Base-by-base conservation (phyloP, 140 eudicot species). In the Cichorium intybus region DNA sequence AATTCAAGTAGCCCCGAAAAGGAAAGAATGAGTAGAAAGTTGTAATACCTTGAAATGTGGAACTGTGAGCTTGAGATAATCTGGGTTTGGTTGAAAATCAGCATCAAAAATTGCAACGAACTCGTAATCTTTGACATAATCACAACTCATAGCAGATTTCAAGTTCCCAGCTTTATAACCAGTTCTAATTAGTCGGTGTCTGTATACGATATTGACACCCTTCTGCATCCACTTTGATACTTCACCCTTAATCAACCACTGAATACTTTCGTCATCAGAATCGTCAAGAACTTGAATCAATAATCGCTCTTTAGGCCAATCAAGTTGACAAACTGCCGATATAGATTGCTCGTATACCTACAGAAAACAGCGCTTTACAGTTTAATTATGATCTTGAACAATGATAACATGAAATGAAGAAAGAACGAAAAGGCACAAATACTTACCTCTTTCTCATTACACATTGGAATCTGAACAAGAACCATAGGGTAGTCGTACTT, bases 131-230 rank as follows among this genome's bases (percentile, higher is more conserved):
- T 85, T 84, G 34, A 91, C 97, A 72, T 91, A 91, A 68, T 87
- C 95, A 54, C 96, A 87, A 60, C 75, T 77, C 97, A 91, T 91
- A 20, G 97, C 97, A 10, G 97, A 91, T 63, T 77, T 91, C 15
- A 91, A 86, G 69, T 91, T 91, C 75, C 97, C 97, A 20, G 97
- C 95, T 62, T 91, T 91, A 65, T 91, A 91, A 65, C 97, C 97
- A 43, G 96, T 85, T 47, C 96, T 88, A 56, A 80, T 60, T 66
- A 87, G 88, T 15, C 97, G 95, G 58, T 91, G 97, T 68, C 95
- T 80, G 56, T 91, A 91, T n/a, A 91, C 45, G 29, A 91, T 84
- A 74, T 60, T 77, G 47, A 82, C 91, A 39, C 97, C 97, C 71
- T 80, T 84, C 12, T 78, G 91, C 71, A 85, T 84, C 97, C 97